Conservation (phyloP, 352 stramenopile species). For the Phytopythium oedochilum region DNA sequence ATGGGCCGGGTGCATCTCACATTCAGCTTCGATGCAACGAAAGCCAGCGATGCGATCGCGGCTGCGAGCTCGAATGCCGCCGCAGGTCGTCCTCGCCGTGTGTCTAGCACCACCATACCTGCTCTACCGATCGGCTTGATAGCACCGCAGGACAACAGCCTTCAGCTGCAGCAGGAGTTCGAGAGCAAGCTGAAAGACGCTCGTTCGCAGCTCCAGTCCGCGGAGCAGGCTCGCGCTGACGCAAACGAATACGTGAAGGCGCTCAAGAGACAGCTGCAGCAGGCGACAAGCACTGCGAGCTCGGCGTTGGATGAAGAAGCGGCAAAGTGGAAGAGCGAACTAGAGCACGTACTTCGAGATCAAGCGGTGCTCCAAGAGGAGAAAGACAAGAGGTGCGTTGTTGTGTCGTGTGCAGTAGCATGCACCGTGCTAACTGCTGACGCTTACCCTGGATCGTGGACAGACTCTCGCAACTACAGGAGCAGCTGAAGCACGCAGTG, state of each 20-base stretch:
- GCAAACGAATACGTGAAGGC: slow-evolving; percentile 44
- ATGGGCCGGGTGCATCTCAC: slow-evolving; percentile 40
- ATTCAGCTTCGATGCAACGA: slow-evolving; percentile 60
- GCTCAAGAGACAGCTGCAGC: slow-evolving; percentile 42
- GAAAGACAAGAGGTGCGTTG: slow-evolving; percentile 25
- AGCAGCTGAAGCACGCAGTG: slow-evolving; percentile 15
- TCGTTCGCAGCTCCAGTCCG: slow-evolving; percentile 15
- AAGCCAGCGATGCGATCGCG: slow-evolving; percentile 10
- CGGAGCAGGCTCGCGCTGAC: slow-evolving; percentile 34
- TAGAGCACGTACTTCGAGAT: slow-evolving; percentile 46
- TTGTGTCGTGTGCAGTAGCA: background rate
- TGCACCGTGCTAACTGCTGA: too few relatives aligned
- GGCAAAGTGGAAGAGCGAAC: slow-evolving; percentile 43
- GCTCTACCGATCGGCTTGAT: background rate
- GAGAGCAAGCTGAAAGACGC: slow-evolving; percentile 17
- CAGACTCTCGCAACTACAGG: slow-evolving; percentile 25
- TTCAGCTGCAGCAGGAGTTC: slow-evolving; percentile 9
- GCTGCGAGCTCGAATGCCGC: background rate
- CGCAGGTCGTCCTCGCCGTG: background rate
- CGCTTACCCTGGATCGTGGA: background rate
- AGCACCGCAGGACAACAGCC: slow-evolving; percentile 4
- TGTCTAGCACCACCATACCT: background rate
- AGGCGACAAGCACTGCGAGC: slow-evolving; percentile 12
- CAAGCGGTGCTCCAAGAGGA: slow-evolving; percentile 38
- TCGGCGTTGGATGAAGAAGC: slow-evolving; percentile 24